Base-by-base conservation (phyloP, 2,329 filamentous ascomycete species). In the Verticillium longisporum region DNA sequence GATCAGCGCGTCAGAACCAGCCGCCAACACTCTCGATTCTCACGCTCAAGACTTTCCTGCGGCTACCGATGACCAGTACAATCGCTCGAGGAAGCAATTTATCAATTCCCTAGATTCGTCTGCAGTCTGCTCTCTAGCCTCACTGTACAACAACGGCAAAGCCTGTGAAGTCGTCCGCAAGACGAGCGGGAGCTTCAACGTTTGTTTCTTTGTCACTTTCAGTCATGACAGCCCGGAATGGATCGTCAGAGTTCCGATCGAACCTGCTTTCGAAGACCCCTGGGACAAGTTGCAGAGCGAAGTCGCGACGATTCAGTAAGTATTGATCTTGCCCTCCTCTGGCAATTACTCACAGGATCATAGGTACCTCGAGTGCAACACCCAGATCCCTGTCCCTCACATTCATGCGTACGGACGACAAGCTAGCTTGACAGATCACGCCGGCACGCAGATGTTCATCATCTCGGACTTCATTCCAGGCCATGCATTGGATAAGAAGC, bases 281-380 rank as follows among this genome's bases (percentile, higher is more conserved):
- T 70, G 66, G 69, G 58, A 61, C 18, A 71, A 71, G 61, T 36
- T 71, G 21, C 58, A 65, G 45, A 71, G 67, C 50, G 68, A 71
- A 57, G 67, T 70, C 10, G 58, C 66, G 3, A 70, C 68, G 2
- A 62, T 70, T 26, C 59, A 64, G 67, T 68, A 57, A 37, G 60
- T 59, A 14, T 41, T 58, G 18, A 36, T 41, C 31, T 37, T n/a
- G 50, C 55, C 34, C 60, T 14, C 34, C 60, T 34, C 56, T 37
- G 45, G 57, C 37, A 57, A 61, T 26, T 63, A n/a, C 4, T 37
- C 11, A 21, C n/a, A n/a, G 15, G 37, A 26, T 55, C n/a, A 41
- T 34, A 69, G 68, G 56, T 70, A 67, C 56, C 58, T 71, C 11
- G 54, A 65, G 53, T 38, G 38, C 14, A 63, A 65, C 7, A 70